Base-by-base conservation (phyloP, 2,329 filamentous ascomycete genomes). In the Aurifilum marmelostoma region DNA sequence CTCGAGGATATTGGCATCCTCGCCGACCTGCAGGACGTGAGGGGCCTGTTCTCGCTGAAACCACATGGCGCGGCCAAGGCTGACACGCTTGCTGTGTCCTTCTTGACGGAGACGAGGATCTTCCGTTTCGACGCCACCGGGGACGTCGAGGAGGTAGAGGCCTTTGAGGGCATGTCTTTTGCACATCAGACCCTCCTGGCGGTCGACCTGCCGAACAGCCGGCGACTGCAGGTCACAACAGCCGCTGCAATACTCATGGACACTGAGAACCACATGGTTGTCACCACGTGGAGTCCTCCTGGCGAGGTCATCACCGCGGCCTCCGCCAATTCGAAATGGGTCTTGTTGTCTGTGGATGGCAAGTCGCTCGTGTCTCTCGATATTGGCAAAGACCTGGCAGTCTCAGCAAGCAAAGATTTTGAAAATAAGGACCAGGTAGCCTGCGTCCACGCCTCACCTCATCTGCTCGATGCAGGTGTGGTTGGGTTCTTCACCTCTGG, bases 401-500 rank as follows among this genome's bases (percentile, higher is more conserved):
- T 88, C 29, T 81, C 87, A 5, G 83, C 84, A 6, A 81, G 87
- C 70, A 90, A 91, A 75, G 82, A 88, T 6, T 87, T 93, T 64
- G 83, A 85, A 1, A 81, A 85, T 21, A 84, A 89, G 43, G 91
- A 93, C 72, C 93, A 98, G 77, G 88, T 98, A 43, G 92, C 96
- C 2, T 97, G 94, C 74, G 84, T 98, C 12, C 89, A 95, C 61
- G 85, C 96, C 1, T 89, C 94, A 0, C 83, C 87, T 3, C 83
- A 87, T 47, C 81, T 90, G 18, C 82, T 85, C 5, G 83, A 87
- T 63, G 82, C 93, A 41, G 95, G 92, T 67, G 90, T 97, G 37
- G 85, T 96, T 21, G 94, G 94, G 1, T 96, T 97, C 79, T 98
- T 95, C 89, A 89, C 92, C 71, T 90, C 90, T n/a, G 92, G 93